Evolutionary conservation across 2,329 filamentous ascomycete species (phyloP), one percentile per base, ranked within the genome.

Genomic region (Diaporthe citriasiana): DNA sequence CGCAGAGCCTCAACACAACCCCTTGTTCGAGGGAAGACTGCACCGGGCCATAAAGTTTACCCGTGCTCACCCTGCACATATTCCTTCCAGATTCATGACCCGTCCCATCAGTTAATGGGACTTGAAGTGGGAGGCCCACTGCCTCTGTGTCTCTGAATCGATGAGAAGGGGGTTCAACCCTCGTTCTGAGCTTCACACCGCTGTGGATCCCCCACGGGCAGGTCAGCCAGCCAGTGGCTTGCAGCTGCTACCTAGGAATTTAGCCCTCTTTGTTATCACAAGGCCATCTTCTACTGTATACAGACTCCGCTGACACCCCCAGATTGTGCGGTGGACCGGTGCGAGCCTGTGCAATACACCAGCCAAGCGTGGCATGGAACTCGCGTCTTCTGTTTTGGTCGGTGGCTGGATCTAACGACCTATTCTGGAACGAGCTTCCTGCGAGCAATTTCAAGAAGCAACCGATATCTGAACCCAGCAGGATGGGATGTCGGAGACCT

Each of bases 181-280:
- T 68, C n/a, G 63, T 17, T 4, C 45, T 68, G 33, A 40, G 63
- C 63, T 53, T 40, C 47, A 40, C 63, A 68, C 47, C 63, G 63
- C 63, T 68, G 63, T 68, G 63, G 63, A 68, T 53, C 63, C 13
- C 45, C 45, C 60, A 66, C 27, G 33, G 30, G 15, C 19, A 25
- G 42, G 45, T 35, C 13, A 35, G 30, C 45, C 13, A 35, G 30
- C 45, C 42, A 66, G 60, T 66, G 45, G 45, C 63, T 50, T 51
- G 30, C 27, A 66, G 63, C 30, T 40, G 63, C 38, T 19, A 51
- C n/a, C n/a, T n/a, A n/a, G n/a, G n/a, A n/a, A n/a, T 68, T 68
- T 53, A 68, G 47, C 33, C 63, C 47, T 22, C 15, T 53, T 15
- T 51, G 63, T 53, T 13, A 53, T 53, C 63, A 40, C 19, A 22